Evolutionary conservation across 257 asterid genomes (phyloP), one percentile per base, ranked within the genome.

Genomic region (Paraleonurus japonicus): DNA sequence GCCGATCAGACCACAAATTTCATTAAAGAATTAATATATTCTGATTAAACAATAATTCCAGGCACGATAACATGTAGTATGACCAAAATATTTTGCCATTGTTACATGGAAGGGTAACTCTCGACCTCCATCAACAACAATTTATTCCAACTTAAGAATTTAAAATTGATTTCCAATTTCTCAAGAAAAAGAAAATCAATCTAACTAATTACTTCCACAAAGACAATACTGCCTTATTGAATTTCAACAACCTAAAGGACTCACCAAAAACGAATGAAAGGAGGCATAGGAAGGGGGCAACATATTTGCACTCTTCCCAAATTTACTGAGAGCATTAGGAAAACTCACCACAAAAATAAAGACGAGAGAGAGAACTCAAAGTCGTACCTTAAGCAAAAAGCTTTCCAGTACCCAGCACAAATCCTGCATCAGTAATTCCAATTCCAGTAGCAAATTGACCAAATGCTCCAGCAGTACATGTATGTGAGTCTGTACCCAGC

Each of bases 401-500:
- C 35, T 61, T 61, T 30, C 99, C 67, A 33, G 67, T 61, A 33
- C 67, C 50, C 55, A 92, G 76, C 28, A 95, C 97, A 60, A 95
- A 95, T 26, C 98, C 97, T 0, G 99, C 91, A 95, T 95, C 98
- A 64, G 99, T 95, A 73, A 78, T 92, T 68, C 99, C 98, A 76
- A 92, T 92, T 75, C 98, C 97, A 73, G 96, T 88, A 39, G 99
- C 92, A 81, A 95, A 89, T 73, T 92, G 98, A 59, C 99, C 98
- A 84, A 92, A 95, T 72, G 98, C 99, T 70, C 99, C 98, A 30
- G 98, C 98, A 20, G 98, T 92, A 78, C 98, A 92, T 8, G 98
- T 92, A 79, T 92, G 98, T 1, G 96, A 89, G 78, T 95, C 98
- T 43, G 97, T 95, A 70, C 98, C 98, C 64, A 88, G 76, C 86